Evolutionary conservation across 2,329 filamentous ascomycete genomes (phyloP).

Genomic region (Epichloe sp.): DNA sequence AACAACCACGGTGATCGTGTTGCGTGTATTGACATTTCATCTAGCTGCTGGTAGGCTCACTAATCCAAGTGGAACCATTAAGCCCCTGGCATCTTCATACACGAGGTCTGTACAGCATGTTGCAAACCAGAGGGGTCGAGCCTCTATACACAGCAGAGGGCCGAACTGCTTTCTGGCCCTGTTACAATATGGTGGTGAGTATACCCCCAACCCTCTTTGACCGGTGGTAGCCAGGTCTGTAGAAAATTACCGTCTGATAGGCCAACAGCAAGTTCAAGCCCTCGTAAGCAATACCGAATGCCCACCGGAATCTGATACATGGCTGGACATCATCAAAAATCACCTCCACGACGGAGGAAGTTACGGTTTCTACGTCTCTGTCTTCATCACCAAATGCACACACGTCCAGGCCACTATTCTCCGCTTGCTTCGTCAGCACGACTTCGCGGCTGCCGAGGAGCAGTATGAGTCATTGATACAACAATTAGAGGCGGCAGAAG

Average conservation of each 20-base stretch:
- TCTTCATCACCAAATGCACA: conserved; percentile 16
- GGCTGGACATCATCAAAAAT: conserved; percentile 20
- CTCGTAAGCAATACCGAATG: conserved; percentile 19
- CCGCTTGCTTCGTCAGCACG: conserved; percentile 13
- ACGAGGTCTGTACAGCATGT: conserved; percentile 22
- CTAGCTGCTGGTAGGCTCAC: conserved; percentile 25
- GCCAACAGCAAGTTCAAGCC: conserved; percentile 23
- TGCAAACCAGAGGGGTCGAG: conserved; percentile 21
- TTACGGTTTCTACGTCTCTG: conserved; percentile 14
- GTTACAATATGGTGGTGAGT: conserved; percentile 25
- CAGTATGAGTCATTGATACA: conserved; percentile 15
- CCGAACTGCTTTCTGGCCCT: conserved; percentile 24
- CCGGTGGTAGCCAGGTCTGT: too few species aligned
- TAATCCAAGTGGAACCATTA: conserved; percentile 12
- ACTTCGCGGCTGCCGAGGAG: conserved; percentile 15
- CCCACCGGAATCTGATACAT: conserved; percentile 23
- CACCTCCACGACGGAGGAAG: conserved; percentile 14
- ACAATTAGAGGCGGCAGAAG: conserved; percentile 15
- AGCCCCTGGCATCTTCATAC: conserved; percentile 26
- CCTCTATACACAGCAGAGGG: conserved; percentile 13
- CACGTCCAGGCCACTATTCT: conserved; percentile 16
- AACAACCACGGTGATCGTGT: not conserved
- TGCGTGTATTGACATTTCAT: not conserved
- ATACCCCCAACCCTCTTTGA: too few species aligned
- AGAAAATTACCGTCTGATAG: too few species aligned